Percentiles rank a stretch among this genome's conserved stretches.
Conservation (phyloP, 2,329 filamentous ascomycete genomes). For the Epichloe bromicola region DNA sequence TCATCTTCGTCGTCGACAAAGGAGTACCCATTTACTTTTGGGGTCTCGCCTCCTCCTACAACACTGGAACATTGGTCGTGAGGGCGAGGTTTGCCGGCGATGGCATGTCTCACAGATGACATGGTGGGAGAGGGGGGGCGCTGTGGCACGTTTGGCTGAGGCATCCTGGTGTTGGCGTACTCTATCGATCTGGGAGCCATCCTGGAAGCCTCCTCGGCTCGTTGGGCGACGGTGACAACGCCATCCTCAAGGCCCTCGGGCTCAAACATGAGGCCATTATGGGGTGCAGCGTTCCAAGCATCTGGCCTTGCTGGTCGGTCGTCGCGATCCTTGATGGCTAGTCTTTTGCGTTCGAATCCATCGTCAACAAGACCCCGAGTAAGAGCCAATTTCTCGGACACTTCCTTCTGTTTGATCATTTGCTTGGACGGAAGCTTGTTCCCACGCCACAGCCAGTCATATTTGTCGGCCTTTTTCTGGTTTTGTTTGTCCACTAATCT, state of each 20-base stretch:
- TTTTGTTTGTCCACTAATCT: slow-evolving; percentile 85
- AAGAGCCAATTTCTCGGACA: slow-evolving; percentile 39
- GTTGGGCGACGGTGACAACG: slow-evolving; percentile 50
- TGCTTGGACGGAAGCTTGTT: slow-evolving; percentile 81
- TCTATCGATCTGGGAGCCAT: slow-evolving; percentile 66
- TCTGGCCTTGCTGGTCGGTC: slow-evolving; percentile 66
- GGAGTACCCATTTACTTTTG: slow-evolving; percentile 81
- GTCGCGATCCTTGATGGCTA: slow-evolving; percentile 53
- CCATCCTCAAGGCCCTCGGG: slow-evolving; percentile 52
- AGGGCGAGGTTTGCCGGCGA: slow-evolving; percentile 55
- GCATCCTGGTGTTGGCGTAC: slow-evolving; percentile 74
- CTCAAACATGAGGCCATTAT: slow-evolving; percentile 79
- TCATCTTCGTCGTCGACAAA: slow-evolving; percentile 77
- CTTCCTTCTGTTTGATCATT: slow-evolving; percentile 54
- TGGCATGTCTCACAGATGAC: slow-evolving; percentile 72
- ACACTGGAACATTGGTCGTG: slow-evolving; percentile 48
- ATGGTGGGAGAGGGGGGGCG: slow-evolving; percentile 68
- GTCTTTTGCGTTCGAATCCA: slow-evolving; percentile 42
- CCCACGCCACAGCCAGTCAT: slow-evolving; percentile 76
- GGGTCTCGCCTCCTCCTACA: slow-evolving; percentile 58
- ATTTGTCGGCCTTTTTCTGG: slow-evolving; percentile 67
- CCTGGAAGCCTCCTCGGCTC: slow-evolving; percentile 54
- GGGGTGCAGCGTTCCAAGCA: slow-evolving; percentile 59
- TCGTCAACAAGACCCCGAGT: slow-evolving; percentile 38
- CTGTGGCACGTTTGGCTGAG: slow-evolving; percentile 30